These are phyloP conservation scores for Karstenula rhodostoma DNA, from an alignment of 2,329 filamentous ascomycete genomes.

Conservation along the genomic window DNA sequence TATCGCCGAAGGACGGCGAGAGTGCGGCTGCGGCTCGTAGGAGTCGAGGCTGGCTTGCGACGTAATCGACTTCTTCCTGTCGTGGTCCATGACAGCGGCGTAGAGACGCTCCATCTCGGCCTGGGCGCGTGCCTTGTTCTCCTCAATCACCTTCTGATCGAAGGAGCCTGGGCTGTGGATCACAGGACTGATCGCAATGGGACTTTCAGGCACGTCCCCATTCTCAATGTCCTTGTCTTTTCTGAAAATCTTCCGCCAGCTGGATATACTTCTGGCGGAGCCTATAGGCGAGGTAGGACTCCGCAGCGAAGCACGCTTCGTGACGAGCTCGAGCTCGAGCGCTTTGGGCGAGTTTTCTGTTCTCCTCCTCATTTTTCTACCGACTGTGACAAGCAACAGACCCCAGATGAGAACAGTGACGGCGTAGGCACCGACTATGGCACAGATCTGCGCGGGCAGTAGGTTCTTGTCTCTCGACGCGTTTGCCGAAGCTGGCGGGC, in stretches of 20 bases:
- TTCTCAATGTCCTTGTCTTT: slow-evolving; percentile 34
- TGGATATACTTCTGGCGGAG: slow-evolving; percentile 39
- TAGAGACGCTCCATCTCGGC: slow-evolving; percentile 90
- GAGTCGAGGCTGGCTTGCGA: slow-evolving; percentile 34
- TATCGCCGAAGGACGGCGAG: slow-evolving; percentile 38
- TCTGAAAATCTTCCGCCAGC: slow-evolving; percentile 46
- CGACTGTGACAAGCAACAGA: slow-evolving; percentile 60
- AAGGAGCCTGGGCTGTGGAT: slow-evolving; percentile 73
- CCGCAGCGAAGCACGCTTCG: slow-evolving; percentile 37
- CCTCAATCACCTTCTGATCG: slow-evolving; percentile 77
- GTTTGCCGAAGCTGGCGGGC: slow-evolving; percentile 38
- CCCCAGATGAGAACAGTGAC: slow-evolving; percentile 78
- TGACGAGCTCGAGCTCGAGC: slow-evolving; percentile 66
- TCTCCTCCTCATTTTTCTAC: slow-evolving; percentile 53
- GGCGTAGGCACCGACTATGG: slow-evolving; percentile 84
- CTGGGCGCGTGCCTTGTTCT: slow-evolving; percentile 77
- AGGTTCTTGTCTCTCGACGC: slow-evolving; percentile 56
- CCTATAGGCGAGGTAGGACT: slow-evolving; percentile 14
- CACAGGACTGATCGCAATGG: slow-evolving; percentile 44
- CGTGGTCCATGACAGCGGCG: slow-evolving; percentile 89
- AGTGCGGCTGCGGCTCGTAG: slow-evolving; percentile 26
- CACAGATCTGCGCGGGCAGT: slow-evolving; percentile 83
- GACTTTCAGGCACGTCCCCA: slow-evolving; percentile 29
- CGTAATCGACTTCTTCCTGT: slow-evolving; percentile 60
- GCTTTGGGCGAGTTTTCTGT: slow-evolving; percentile 61